Evolutionary conservation across 2,329 filamentous ascomycete genomes (phyloP), one percentile per base, ranked within the genome.

Genomic region (Lecanosticta acicola): DNA sequence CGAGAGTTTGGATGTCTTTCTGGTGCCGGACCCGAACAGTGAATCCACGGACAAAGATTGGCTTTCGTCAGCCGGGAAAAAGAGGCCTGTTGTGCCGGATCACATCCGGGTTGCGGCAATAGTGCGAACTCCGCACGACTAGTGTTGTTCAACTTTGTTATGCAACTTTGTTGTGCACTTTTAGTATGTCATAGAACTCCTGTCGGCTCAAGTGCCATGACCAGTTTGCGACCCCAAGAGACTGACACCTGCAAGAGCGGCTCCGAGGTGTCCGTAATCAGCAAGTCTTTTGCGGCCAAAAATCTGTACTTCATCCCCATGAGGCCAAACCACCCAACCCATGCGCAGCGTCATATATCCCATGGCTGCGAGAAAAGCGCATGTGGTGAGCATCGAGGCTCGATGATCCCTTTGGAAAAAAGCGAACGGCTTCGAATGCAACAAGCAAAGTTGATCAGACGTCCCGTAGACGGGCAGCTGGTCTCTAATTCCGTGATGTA

Each of bases 231-330:
- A 43, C 9, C 55, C 46, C n/a, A 62, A 34, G 10, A 60, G 39
- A 18, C 39, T 52, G 10, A 63, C 40, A 14, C 59, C 61, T n/a
- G 61, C 58, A 24, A 66, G 47, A 13, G 63, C 62, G 40, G 60
- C 59, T 10, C 63, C 64, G 9, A 65, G 53, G 46, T 62, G 59
- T 3, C 63, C 64, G 39, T 61, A 65, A 40, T 66, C 64, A 2
- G 58, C 40, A 4, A 65, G 51, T 9, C 60, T 54, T 43, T 56
- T 64, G 7, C 58, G 54, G 14, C 64, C 64, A 41, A 67, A 67
- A 35, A 66, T 48, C 3, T 66, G 64, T 1, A 61, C 46, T 7
- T 52, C 45, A 41, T 64, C 55, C 24, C 63, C 64, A 18, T 56
- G 59, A 18, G 63, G 63, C 62, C 62, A 67, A 20, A 57, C 44